These are phyloP conservation scores for Ceratocystis alfenasii DNA, from an alignment of 2,329 filamentous ascomycete genomes.

Conservation along the genomic window DNA sequence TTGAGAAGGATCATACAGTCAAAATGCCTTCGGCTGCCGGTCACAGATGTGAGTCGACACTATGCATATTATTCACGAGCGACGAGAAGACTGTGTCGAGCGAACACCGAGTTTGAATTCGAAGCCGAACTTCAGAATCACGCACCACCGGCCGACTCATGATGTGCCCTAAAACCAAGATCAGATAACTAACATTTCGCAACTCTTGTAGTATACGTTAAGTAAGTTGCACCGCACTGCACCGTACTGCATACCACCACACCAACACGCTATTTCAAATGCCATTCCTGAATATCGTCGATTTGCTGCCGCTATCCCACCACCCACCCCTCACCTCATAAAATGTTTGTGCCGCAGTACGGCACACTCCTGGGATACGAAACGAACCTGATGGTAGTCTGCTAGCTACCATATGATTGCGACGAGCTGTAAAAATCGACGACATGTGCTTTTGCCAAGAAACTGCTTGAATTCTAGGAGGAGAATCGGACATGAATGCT, in stretches of 20 bases:
- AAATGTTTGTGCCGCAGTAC: background rate
- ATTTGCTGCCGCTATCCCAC: background rate
- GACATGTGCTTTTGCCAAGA: constrained; percentile 21
- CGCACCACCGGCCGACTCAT: background rate
- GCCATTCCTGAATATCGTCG: background rate
- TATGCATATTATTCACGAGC: constrained; percentile 13
- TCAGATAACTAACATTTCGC: constrained; percentile 31
- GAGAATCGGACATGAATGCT: constrained; percentile 18
- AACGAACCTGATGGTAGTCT: background rate
- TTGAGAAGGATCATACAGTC: constrained; percentile 36
- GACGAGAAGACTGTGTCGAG: constrained; percentile 12
- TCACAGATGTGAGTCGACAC: constrained; percentile 65
- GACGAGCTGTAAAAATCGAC: constrained; percentile 16
- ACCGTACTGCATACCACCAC: background rate
- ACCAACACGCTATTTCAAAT: constrained; percentile 10
- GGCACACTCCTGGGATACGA: background rate
- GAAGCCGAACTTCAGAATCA: constrained; percentile 12
- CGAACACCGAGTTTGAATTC: constrained; percentile 13
- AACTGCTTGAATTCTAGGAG: background rate
- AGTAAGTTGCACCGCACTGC: constrained; percentile 49
- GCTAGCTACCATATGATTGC: background rate
- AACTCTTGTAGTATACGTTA: constrained; percentile 60
- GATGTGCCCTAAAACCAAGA: background rate
- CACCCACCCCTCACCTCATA: background rate
- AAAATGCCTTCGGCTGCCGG: constrained; percentile 82